Base-by-base conservation (phyloP, 192 early-diverging fungal species). In the Umbelopsis vinacea region DNA sequence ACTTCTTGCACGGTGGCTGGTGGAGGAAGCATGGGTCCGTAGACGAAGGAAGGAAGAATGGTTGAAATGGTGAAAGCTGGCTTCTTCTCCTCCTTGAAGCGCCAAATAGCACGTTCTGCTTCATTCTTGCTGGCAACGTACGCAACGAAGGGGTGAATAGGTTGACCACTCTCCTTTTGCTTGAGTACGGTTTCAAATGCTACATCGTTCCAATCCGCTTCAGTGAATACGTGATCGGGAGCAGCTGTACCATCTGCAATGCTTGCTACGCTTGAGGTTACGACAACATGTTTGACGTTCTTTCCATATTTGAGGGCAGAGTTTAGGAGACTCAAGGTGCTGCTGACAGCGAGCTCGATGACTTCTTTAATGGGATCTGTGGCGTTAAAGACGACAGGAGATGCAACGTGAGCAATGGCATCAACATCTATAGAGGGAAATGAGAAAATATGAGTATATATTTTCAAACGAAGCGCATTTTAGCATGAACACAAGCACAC, bases 251-350 rank as follows among this genome's bases (percentile, higher is more conserved):
- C 4, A 23, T 54, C 5, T 26, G 24, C 2, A 24, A 67, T 17
- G 4, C 76, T 74, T 12, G 80, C 84, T 23, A 77, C 22, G n/a
- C 82, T 85, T 0, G 80, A 80, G n/a, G 84, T 85, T 2, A 85
- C 54, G n/a, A 85, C 83, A 45, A 85, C 76, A 52, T 79, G 83
- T 26, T 74, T 73, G 15, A 85, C 76, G n/a, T 46, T 37, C 23
- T 35, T 57, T 12, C 63, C 71, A 53, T 72, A 43, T n/a, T 37
- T 68, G 23, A 70, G 46, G 0, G 77, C 79, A 23, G 82, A 53
- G 11, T 71, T 48, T n/a, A 86, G 73, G 23, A n/a, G n/a, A n/a
- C n/a, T n/a, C n/a, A n/a, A n/a, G n/a, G n/a, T n/a, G n/a, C n/a
- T n/a, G n/a, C n/a, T n/a, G n/a, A n/a, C n/a, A n/a, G n/a, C n/a